Conservation (phyloP, 2,329 filamentous ascomycete species). For the Fusarium udum region DNA sequence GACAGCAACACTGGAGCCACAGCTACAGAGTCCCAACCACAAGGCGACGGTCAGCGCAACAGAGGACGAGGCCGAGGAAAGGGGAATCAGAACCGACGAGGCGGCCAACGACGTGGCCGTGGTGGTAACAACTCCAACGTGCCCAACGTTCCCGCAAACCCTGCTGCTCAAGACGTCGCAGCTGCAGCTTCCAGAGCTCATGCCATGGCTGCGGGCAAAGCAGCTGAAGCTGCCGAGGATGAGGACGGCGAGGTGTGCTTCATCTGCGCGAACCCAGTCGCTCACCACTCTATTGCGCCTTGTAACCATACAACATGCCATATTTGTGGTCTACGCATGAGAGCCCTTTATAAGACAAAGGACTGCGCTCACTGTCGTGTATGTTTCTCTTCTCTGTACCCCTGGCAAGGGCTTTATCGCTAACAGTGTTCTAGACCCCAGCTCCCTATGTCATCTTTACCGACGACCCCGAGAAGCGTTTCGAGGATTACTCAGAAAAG, state of each 20-base stretch:
- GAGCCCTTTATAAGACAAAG: conserved; percentile 95
- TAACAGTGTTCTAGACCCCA: conserved; percentile 61
- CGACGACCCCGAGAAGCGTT: conserved; percentile 82
- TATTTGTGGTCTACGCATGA: conserved; percentile 90
- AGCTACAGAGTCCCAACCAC: conserved; percentile 33
- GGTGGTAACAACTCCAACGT: conserved; percentile 39
- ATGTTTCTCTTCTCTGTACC: conserved; percentile 47
- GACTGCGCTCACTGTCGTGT: conserved; percentile 96
- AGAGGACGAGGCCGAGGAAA: conserved; percentile 56
- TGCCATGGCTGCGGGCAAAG: conserved; percentile 44
- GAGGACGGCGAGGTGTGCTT: conserved; percentile 89
- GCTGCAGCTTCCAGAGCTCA: conserved; percentile 49
- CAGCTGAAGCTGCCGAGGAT: conserved; percentile 48
- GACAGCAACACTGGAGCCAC: conserved; percentile 18
- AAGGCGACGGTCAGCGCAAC: conserved; percentile 45
- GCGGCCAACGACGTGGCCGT: conserved; percentile 48
- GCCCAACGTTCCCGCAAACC: conserved; percentile 36
- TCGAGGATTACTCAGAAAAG: conserved; percentile 78
- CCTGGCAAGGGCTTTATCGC: not conserved
- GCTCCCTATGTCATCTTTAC: conserved; percentile 90
- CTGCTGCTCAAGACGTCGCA: conserved; percentile 47
- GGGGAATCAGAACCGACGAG: conserved; percentile 50
- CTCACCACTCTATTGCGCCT: conserved; percentile 87
- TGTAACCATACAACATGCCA: conserved; percentile 98
- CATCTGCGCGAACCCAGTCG: conserved; percentile 92